These are phyloP conservation scores for Aspergillus sclerotioniger DNA, from an alignment of 495 filamentous ascomycete species.

Conservation along the genomic window DNA sequence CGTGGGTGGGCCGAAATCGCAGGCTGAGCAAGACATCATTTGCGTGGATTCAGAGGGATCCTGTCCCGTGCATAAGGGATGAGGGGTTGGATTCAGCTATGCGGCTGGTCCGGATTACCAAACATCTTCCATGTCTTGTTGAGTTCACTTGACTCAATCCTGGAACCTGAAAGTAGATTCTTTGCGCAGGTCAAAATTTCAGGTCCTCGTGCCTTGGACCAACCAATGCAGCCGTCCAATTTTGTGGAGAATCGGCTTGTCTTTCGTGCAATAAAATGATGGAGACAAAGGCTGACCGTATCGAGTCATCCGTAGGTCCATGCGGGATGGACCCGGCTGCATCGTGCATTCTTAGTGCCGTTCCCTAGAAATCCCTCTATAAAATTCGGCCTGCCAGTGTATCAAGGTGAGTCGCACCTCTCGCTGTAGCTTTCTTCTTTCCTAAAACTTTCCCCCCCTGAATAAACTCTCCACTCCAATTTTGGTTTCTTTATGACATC, in stretches of 20 bases:
- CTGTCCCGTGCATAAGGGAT: neutral
- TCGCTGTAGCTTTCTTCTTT: neutral
- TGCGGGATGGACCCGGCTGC: conserved; percentile 2
- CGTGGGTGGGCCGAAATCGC: neutral
- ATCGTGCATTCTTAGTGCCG: conserved; percentile 5
- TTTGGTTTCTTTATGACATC: neutral
- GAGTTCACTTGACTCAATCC: neutral
- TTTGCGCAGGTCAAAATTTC: neutral
- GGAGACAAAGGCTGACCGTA: neutral
- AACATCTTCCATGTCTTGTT: neutral
- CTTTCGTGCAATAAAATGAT: neutral
- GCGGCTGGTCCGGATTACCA: neutral
- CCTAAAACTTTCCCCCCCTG: no score
- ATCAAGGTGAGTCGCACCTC: neutral
- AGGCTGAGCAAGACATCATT: neutral
- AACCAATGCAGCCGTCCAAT: neutral
- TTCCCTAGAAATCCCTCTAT: neutral
- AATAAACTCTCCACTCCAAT: neutral
- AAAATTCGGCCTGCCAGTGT: neutral
- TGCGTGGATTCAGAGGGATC: neutral
- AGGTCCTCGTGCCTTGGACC: neutral
- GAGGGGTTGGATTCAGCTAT: neutral
- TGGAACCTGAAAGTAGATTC: neutral
- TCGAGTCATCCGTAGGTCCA: neutral
- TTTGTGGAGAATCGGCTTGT: neutral